These are phyloP conservation scores for Ophiostoma tasmaniense DNA, from an alignment of 2,329 filamentous ascomycete species.

Conservation along the genomic window DNA sequence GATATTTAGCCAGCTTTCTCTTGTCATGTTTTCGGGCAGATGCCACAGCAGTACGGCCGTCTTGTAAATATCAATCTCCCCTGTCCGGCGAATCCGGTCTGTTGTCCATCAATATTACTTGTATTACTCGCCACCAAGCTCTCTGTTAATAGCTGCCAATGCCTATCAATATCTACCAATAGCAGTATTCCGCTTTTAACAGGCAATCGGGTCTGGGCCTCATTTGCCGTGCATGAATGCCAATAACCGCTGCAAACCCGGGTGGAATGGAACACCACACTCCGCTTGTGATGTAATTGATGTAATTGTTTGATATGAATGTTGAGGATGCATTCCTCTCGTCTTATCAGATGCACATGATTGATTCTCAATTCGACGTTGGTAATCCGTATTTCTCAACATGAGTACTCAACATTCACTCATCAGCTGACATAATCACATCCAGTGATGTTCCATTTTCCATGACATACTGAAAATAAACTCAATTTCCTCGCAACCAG, in stretches of 20 bases:
- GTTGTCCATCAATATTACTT: neutral
- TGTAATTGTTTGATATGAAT: neutral
- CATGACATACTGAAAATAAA: too few species aligned
- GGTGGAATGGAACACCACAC: neutral
- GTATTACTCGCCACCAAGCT: neutral
- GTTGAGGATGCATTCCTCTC: neutral
- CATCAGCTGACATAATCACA: too few species aligned
- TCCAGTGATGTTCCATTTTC: too few species aligned
- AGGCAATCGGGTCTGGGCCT: conserved; percentile 11
- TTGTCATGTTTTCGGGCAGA: too few species aligned
- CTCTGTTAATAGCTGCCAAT: neutral
- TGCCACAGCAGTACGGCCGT: too few species aligned
- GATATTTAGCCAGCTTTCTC: too few species aligned
- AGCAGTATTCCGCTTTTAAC: neutral
- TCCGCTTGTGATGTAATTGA: neutral
- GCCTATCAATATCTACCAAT: neutral
- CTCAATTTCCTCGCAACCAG: neutral
- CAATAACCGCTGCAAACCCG: neutral
- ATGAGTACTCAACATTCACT: too few species aligned
- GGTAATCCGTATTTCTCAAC: too few species aligned
- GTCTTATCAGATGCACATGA: neutral
- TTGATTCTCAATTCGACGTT: too few species aligned
- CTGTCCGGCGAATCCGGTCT: too few species aligned
- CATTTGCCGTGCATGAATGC: conserved; percentile 10
- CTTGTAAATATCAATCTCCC: too few species aligned